These are phyloP conservation scores for Puccinia horiana DNA, from an alignment of 1,284 basidiomycete species.

Conservation along the genomic window DNA sequence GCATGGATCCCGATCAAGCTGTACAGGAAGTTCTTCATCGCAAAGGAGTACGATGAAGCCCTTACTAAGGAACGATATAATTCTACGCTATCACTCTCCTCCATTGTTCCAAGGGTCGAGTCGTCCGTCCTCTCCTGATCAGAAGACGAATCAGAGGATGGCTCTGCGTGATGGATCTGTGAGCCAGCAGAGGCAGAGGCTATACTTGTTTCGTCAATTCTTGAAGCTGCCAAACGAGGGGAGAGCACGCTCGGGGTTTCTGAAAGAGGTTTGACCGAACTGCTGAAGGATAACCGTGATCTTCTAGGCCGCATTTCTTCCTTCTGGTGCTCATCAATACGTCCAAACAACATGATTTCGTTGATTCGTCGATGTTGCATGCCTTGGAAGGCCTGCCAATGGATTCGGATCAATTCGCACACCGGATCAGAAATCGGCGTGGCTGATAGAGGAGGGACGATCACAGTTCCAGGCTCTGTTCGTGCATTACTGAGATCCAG, in stretches of 20 bases:
- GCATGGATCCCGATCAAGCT: constrained; percentile 5
- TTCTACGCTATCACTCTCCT: constrained; percentile 8
- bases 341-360: constrained; percentile 27
- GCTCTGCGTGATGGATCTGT: neutral
- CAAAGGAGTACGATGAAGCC: constrained; percentile 34
- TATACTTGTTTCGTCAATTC: neutral
- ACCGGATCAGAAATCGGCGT: neutral
- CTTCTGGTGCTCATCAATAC: neutral
- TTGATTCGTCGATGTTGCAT: constrained; percentile 30
- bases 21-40: constrained; percentile 26
- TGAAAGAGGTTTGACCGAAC: constrained; percentile 11
- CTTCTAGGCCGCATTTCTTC: neutral
- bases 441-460: neutral
- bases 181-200: neutral
- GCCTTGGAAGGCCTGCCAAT: constrained; percentile 25
- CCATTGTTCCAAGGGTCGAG: constrained; percentile 32
- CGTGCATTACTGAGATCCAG: neutral
- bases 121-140: constrained; percentile 30
- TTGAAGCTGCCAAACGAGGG: neutral
- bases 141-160: neutral
- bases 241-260: neutral
- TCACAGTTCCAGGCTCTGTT: neutral
- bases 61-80: constrained; percentile 31
- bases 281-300: constrained; percentile 8
- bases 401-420: constrained; percentile 14